These are phyloP conservation scores for Dactylella cylindrospora DNA, from an alignment of 2,329 filamentous ascomycete genomes.

Conservation along the genomic window DNA sequence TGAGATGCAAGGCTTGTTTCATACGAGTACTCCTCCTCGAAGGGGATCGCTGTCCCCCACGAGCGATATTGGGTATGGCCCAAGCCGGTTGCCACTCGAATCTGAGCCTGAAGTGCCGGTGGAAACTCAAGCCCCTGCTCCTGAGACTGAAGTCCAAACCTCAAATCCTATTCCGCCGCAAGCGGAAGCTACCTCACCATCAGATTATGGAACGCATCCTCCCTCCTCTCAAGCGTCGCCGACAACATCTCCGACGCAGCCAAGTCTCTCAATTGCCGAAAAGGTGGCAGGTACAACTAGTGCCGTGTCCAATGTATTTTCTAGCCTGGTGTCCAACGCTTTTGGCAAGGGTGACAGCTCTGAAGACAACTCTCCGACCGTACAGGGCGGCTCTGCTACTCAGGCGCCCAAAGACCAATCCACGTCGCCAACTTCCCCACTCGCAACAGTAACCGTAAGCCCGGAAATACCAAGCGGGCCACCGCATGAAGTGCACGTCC, in stretches of 20 bases:
- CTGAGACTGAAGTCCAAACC: neutral
- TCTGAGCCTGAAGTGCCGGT: slow-evolving; percentile 16
- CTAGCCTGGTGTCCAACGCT: slow-evolving; percentile 19
- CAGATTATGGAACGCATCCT: slow-evolving; percentile 15
- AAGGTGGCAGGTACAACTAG: slow-evolving; percentile 18
- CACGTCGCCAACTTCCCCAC: slow-evolving; percentile 22
- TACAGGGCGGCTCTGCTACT: slow-evolving; percentile 9
- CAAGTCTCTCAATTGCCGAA: slow-evolving; percentile 13
- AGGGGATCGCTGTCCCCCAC: slow-evolving; percentile 27
- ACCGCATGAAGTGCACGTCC: slow-evolving; percentile 9
- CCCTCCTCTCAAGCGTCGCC: slow-evolving; percentile 9
- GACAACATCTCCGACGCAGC: slow-evolving; percentile 13
- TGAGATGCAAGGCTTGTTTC: slow-evolving; percentile 24
- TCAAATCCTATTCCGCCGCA: neutral
- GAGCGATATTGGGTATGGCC: slow-evolving; percentile 11
- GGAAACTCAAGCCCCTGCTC: neutral
- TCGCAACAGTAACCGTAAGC: neutral
- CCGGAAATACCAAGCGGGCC: slow-evolving; percentile 11
- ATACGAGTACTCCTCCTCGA: slow-evolving; percentile 38
- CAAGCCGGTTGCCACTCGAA: neutral
- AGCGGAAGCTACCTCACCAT: slow-evolving; percentile 6
- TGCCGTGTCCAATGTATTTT: slow-evolving; percentile 21
- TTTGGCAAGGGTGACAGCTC: slow-evolving; percentile 20
- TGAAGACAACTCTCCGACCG: slow-evolving; percentile 10
- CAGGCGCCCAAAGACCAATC: slow-evolving; percentile 22